Evolutionary conservation across 306 rosid genomes (phyloP), one percentile per base, ranked within the genome.

Genomic region (Trifolium pratense): DNA sequence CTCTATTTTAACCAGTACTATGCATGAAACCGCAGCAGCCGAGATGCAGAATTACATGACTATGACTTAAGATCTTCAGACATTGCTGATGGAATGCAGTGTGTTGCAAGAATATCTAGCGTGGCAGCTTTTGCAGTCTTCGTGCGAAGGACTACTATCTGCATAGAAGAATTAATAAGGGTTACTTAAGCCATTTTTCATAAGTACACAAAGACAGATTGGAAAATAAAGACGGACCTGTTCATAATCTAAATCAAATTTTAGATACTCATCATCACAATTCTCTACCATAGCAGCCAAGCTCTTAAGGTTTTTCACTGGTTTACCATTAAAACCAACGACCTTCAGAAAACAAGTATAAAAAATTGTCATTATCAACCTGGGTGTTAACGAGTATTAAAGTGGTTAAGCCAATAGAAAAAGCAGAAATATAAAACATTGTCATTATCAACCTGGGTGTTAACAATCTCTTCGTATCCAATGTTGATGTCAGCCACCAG

Each of bases 401-500:
- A n/a, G 78, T 21, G 46, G 15, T 57, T 52, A 64, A 64, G 62
- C 53, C 32, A 40, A 53, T 58, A 71, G 37, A 80, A 55, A 57
- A 49, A 59, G 7, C 61, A 40, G 46, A 45, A 73, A 42, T 23
- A 67, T 5, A 4, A 43, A 74, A 69, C 40, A 55, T 43, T 58
- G 36, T 21, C 39, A 42, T 51, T 29, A 74, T 29, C 40, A 57
- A 84, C 99, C 99, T 90, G 99, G 48, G 92, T 95, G 82, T 95
- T 90, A 64, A 87, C 96, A 13, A 95, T 88, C 45, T 95, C 97
- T 80, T 95, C 99, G 73, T 95, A 92, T 21, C 99, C 99, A 18
- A 95, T 90, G 80, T 91, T 91, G 82, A 95, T 90, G 74, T 91
- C 97, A 69, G 97, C 97, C 78, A 90, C 99, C 53, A 95, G 89